Evolutionary conservation across 106 monocot genomes (phyloP), one percentile per base, ranked within the genome.

Genomic region (Phalaenopsis aphrodite): DNA sequence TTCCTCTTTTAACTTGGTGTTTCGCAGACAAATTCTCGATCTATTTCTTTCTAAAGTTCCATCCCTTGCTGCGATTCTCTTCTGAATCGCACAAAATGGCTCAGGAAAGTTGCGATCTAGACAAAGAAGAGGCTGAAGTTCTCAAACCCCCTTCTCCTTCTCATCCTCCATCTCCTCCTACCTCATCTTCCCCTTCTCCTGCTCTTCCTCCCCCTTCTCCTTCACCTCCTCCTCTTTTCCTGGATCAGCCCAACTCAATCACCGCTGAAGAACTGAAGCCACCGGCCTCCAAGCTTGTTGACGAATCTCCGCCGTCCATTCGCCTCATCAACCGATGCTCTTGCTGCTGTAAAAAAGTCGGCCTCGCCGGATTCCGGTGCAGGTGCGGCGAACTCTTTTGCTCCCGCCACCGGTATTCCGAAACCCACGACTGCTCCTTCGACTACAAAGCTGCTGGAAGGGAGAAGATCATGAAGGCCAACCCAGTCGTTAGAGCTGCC

Each of bases 371-470:
- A 17, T 90, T 90, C 80, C 85, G 85, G 24, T 90, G 90, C 84
- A 75, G 87, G 14, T 90, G 90, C 71, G 87, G 87, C 41, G 83
- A 85, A 2, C 81, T 90, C 15, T 90, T 90, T 78, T 90, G 90
- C 73, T 30, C 76, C 43, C 79, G 77, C 8, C 90, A 90, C 76
- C 85, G 87, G 56, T 80, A 87, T 81, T 81, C 90, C 41, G 85
- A 85, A 7, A 42, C 56, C 66, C 90, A 90, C 42, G 83, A 80
- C 10, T 90, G 87, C 75, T 82, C 85, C 10, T 90, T 84, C 45
- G 90, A 90, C 72, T 87, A 90, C 82, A 90, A 90, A 78, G 81
- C 90, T 21, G 79, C 83, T 18, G 90, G 83, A 1, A 78, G 87
- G 78, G 90, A 83, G 49, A 83, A 85, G 85, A 90, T 90, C 55